Conservation (phyloP, 768 basidiomycete species). For the Pulveroboletus sp. region DNA sequence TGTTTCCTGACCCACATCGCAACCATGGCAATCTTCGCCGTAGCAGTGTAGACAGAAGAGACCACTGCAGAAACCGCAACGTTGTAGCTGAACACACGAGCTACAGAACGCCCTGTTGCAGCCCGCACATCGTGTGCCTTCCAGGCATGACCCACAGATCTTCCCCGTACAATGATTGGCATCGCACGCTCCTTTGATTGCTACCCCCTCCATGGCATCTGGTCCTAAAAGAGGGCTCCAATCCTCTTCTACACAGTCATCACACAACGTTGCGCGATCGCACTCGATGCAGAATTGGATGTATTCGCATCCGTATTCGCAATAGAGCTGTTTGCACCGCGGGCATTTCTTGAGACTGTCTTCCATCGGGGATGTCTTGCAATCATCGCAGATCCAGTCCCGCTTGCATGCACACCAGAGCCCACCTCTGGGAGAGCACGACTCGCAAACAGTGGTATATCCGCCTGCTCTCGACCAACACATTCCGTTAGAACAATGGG, state of each 20-base stretch:
- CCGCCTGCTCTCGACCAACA: slow-evolving; percentile 18
- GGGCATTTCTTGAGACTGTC: slow-evolving; percentile 14
- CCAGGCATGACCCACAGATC: slow-evolving; percentile 13
- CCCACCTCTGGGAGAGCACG: slow-evolving; percentile 17
- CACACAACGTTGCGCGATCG: slow-evolving; percentile 17
- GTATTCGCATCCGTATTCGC: slow-evolving; percentile 20
- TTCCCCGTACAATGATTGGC: not conserved
- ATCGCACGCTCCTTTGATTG: slow-evolving; percentile 1
- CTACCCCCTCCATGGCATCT: slow-evolving; percentile 10
- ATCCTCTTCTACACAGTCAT: slow-evolving; percentile 27
- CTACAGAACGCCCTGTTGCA: slow-evolving; percentile 13
- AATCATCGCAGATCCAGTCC: slow-evolving; percentile 24
- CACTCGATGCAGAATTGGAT: slow-evolving; percentile 20
- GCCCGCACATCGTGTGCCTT: slow-evolving; percentile 9
- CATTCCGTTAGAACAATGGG: slow-evolving; percentile 8
- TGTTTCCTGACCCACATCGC: not conserved
- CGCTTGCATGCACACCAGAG: slow-evolving; percentile 19
- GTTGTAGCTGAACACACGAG: slow-evolving; percentile 5
- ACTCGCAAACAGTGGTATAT: slow-evolving; percentile 12
- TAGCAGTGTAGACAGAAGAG: slow-evolving; percentile 9
- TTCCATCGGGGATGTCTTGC: slow-evolving; percentile 4
- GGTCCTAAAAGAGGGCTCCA: not conserved
- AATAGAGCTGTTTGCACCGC: slow-evolving; percentile 16
- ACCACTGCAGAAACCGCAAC: slow-evolving; percentile 4
- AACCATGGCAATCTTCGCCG: not conserved